Base-by-base conservation (phyloP, 192 early-diverging fungal species). In the Entomortierella beljakovae region DNA sequence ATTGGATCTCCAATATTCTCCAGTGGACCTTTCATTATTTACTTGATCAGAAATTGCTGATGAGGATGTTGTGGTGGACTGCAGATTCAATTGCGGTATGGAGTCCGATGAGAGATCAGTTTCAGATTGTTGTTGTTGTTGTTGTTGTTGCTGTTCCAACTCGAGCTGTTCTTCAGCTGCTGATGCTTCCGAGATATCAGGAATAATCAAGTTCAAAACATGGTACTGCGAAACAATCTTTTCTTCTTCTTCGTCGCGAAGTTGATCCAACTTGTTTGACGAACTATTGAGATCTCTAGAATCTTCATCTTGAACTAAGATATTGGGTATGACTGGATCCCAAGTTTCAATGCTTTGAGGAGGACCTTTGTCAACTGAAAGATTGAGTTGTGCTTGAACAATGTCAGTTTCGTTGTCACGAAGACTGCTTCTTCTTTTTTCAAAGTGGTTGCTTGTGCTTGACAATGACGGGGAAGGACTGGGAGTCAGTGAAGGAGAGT, bases 201-300 rank as follows among this genome's bases (percentile, higher is more conserved):
- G 75, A 29, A 79, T 79, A 51, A 79, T 79, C 42, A 79, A 57
- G 57, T 79, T 70, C 31, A 77, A 37, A 40, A 70, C 48, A 55
- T 79, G 75, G 38, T 79, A 69, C 13, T 61, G 58, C 6, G 65
- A 68, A n/a, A 77, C 57, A 37, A 77, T 77, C 73, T 77, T 77
- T 54, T 77, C 73, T 20, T 77, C 73, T 32, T 79, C 75, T 16
- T 79, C 67, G 26, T 70, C 68, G 25, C 70, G 75, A 20, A 50
- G 63, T 4, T 57, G n/a, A 22, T 59, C 25, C 20, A 26, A 38
- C 6, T 7, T 31, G 13, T 52, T 32, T 2, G 23, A 22, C 4
- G 23, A 18, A n/a, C 48, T 25, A 35, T 28, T 20, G 58, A 6
- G 48, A 23, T 57, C 40, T 29, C 57, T 26, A 5, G 37, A 50